Percentiles rank a stretch among this genome's conserved stretches.
These are phyloP conservation scores for Penicillium rolfsii DNA, from an alignment of 2,329 filamentous ascomycete species.

Conservation along the genomic window DNA sequence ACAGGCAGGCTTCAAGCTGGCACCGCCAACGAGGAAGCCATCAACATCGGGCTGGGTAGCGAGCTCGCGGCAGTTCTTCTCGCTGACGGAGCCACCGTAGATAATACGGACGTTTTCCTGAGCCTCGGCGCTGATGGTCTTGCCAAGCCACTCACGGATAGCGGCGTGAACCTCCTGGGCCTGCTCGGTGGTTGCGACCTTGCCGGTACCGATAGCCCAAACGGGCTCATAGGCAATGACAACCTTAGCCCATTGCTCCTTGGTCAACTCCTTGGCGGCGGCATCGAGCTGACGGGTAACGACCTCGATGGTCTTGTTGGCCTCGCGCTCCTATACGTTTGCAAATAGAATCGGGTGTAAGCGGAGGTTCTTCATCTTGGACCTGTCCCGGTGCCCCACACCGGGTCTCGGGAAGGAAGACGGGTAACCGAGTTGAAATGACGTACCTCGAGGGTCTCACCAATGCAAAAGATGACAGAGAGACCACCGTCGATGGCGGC, in stretches of 20 bases:
- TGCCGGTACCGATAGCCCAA: conserved; percentile 89
- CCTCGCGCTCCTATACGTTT: conserved; percentile 70
- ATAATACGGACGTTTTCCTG: conserved; percentile 89
- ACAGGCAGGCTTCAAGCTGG: conserved; percentile 95
- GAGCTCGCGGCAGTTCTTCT: conserved; percentile 97
- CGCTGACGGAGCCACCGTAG: conserved; percentile 94
- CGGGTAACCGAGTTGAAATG: conserved; percentile 24
- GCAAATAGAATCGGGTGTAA: conserved; percentile 30
- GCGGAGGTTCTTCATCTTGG: conserved; percentile 24
- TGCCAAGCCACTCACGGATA: conserved; percentile 82
- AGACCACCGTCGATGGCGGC: conserved; percentile 83
- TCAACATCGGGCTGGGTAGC: conserved; percentile 94
- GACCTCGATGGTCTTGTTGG: conserved; percentile 75
- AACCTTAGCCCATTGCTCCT: conserved; percentile 88
- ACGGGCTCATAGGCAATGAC: conserved; percentile 99
- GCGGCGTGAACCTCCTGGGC: conserved; percentile 92
- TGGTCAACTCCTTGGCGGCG: conserved; percentile 66
- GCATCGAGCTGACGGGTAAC: conserved; percentile 79
- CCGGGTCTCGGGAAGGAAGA: conserved; percentile 25
- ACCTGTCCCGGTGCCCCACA: conserved; percentile 25
- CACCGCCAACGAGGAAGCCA: conserved; percentile 95
- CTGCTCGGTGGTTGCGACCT: conserved; percentile 85
- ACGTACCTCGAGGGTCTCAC: conserved; percentile 78
- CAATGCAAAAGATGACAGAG: conserved; percentile 94
- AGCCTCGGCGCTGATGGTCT: conserved; percentile 74